Evolutionary conservation across 2,329 filamentous ascomycete species (phyloP).

Genomic region (Neocucurbitaria cava): DNA sequence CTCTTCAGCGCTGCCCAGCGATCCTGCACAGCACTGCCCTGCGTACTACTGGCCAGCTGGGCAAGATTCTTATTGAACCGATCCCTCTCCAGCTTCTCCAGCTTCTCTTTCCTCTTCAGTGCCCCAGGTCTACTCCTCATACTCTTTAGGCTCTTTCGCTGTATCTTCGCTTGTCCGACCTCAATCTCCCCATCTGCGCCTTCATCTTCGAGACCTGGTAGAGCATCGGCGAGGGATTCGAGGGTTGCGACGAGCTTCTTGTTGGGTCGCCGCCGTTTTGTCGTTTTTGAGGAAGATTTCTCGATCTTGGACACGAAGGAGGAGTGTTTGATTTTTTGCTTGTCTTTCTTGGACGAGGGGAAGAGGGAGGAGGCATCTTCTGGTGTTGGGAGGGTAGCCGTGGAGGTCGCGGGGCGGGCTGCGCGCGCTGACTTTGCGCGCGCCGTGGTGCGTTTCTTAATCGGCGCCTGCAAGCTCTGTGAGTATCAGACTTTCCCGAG

Average conservation of each 20-base stretch:
- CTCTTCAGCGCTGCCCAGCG: slow-evolving; percentile 82
- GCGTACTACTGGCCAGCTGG: slow-evolving; percentile 61
- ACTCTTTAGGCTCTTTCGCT: slow-evolving; percentile 70
- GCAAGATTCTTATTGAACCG: slow-evolving; percentile 86
- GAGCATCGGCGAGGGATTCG: slow-evolving; percentile 77
- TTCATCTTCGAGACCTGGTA: slow-evolving; percentile 67
- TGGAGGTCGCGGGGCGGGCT: slow-evolving; percentile 19
- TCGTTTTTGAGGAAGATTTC: slow-evolving; percentile 63
- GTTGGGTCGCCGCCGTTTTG: slow-evolving; percentile 71
- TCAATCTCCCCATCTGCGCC: slow-evolving; percentile 39
- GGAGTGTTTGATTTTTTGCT: slow-evolving; percentile 81
- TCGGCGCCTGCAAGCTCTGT: slow-evolving; percentile 35
- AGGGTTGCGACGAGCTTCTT: slow-evolving; percentile 82
- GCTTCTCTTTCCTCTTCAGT: slow-evolving; percentile 79
- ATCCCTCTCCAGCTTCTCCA: slow-evolving; percentile 82
- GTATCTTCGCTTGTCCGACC: slow-evolving; percentile 66
- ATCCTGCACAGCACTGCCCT: slow-evolving; percentile 31
- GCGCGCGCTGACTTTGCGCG: slow-evolving; percentile 43
- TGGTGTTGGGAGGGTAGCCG: slow-evolving; percentile 24
- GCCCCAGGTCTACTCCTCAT: slow-evolving; percentile 72
- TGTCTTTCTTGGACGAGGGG: slow-evolving; percentile 79
- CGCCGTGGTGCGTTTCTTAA: slow-evolving; percentile 46
- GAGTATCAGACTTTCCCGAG: neutral
- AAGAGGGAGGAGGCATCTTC: slow-evolving; percentile 60
- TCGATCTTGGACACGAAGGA: slow-evolving; percentile 78